These are phyloP conservation scores for Alternaria metachromatica DNA, from an alignment of 2,329 filamentous ascomycete genomes.

Conservation along the genomic window DNA sequence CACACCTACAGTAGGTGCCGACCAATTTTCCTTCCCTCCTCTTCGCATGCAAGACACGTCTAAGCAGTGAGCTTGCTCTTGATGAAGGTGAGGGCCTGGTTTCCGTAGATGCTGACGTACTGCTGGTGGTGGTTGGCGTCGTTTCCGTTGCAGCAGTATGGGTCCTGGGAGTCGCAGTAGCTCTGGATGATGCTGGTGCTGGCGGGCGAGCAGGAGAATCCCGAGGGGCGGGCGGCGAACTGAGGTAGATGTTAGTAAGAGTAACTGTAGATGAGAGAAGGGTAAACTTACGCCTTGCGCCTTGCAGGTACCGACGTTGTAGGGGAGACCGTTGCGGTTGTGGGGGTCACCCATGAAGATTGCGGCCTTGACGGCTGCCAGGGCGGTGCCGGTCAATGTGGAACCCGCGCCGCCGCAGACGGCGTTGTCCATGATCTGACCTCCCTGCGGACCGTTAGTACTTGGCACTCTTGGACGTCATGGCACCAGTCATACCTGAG, in stretches of 20 bases:
- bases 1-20: no score
- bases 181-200: slow-evolving; percentile 64
- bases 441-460: slow-evolving; percentile 54
- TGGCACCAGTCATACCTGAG: slow-evolving; percentile 55
- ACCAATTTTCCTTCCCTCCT: neutral
- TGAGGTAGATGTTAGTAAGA: slow-evolving; percentile 37
- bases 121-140: slow-evolving; percentile 66
- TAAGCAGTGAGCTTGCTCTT: slow-evolving; percentile 58
- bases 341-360: slow-evolving; percentile 72
- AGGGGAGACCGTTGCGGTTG: slow-evolving; percentile 62
- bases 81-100: slow-evolving; percentile 65
- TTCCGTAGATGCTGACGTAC: slow-evolving; percentile 67
- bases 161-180: slow-evolving; percentile 70
- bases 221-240: slow-evolving; percentile 66
- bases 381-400: slow-evolving; percentile 57
- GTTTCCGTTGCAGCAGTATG: slow-evolving; percentile 71
- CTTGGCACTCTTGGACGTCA: neutral
- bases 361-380: slow-evolving; percentile 65
- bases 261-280: neutral
- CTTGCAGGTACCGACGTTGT: slow-evolving; percentile 67
- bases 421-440: slow-evolving; percentile 68
- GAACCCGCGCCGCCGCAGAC: slow-evolving; percentile 63
- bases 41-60: neutral
- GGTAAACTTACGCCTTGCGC: slow-evolving; percentile 62
- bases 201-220: slow-evolving; percentile 63